Conservation (phyloP, 2,329 filamentous ascomycete species). For the Epichloe uncinata region DNA sequence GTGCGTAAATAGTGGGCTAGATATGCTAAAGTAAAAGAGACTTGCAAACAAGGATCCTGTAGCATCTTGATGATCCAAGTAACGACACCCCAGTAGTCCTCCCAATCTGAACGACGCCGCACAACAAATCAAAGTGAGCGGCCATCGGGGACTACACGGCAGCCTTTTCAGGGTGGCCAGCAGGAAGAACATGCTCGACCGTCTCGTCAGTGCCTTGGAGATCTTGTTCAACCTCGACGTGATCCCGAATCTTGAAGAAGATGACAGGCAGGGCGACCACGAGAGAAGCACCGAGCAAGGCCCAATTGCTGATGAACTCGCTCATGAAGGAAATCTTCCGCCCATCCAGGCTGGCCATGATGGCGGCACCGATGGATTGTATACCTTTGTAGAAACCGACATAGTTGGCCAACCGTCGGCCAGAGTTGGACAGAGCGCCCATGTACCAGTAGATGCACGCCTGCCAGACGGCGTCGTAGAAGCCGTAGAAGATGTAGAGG, state of each 20-base stretch:
- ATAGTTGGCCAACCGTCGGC: constrained; percentile 82
- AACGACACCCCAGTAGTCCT: too few species aligned
- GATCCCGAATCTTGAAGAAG: constrained; percentile 65
- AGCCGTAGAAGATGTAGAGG: constrained; percentile 80
- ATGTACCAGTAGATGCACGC: constrained; percentile 92
- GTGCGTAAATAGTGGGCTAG: background rate
- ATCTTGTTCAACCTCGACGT: constrained; percentile 69
- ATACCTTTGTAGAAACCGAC: constrained; percentile 69
- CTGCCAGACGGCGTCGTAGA: constrained; percentile 85
- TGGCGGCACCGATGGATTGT: constrained; percentile 60
- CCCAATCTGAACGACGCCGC: too few species aligned
- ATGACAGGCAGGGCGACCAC: constrained; percentile 69
- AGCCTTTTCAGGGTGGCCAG: background rate
- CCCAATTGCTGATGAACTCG: constrained; percentile 64
- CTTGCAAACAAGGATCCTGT: too few species aligned
- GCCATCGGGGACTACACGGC: background rate
- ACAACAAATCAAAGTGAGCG: background rate
- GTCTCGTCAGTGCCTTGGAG: constrained; percentile 78
- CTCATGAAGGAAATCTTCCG: constrained; percentile 44
- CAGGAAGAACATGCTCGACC: constrained; percentile 47
- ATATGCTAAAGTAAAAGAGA: background rate
- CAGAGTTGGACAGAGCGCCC: constrained; percentile 85
- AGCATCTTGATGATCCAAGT: too few species aligned
- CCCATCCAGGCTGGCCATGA: constrained; percentile 22
- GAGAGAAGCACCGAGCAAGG: constrained; percentile 57